Percentiles rank a stretch among this genome's conserved stretches.
These are phyloP conservation scores for Trichophyton simii DNA, from an alignment of 2,329 filamentous ascomycete genomes.

Conservation along the genomic window DNA sequence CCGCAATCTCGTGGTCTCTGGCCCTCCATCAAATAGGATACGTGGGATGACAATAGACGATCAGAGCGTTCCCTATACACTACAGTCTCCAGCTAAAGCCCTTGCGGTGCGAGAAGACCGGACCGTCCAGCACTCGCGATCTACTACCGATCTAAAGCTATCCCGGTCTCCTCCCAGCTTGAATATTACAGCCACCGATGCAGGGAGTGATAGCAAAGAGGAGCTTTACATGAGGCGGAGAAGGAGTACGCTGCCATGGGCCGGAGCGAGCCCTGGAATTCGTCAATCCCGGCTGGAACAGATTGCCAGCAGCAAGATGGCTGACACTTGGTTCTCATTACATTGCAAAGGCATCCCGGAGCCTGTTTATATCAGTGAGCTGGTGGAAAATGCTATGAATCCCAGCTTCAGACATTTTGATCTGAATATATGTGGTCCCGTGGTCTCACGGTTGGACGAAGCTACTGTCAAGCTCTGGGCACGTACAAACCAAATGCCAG, in stretches of 20 bases:
- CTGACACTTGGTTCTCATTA: conserved; percentile 80
- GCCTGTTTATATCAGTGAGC: conserved; percentile 83
- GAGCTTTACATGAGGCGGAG: conserved; percentile 28
- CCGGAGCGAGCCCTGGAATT: conserved; percentile 43
- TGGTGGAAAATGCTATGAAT: conserved; percentile 68
- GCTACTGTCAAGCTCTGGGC: conserved; percentile 66
- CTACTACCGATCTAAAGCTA: conserved; percentile 42
- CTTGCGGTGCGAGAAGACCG: conserved; percentile 39
- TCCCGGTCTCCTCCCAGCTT: conserved; percentile 9
- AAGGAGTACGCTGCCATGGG: conserved; percentile 52
- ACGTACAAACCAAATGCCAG: conserved; percentile 40
- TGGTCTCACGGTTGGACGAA: conserved; percentile 52
- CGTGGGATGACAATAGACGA: conserved; percentile 59
- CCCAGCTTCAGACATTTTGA: conserved; percentile 83
- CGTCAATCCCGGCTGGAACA: conserved; percentile 67
- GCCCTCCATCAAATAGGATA: conserved; percentile 33
- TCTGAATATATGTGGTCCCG: conserved; percentile 49
- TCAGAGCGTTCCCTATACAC: conserved; percentile 54
- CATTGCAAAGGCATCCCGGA: conserved; percentile 55
- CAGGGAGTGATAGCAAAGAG: conserved; percentile 10
- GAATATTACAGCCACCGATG: neutral
- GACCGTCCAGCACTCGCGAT: conserved; percentile 45
- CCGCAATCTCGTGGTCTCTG: conserved; percentile 65
- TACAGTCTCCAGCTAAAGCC: conserved; percentile 56
- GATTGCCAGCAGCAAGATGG: conserved; percentile 57